Base-by-base conservation (phyloP, 176 grass and related monocot genomes). In the Avena atlantica region DNA sequence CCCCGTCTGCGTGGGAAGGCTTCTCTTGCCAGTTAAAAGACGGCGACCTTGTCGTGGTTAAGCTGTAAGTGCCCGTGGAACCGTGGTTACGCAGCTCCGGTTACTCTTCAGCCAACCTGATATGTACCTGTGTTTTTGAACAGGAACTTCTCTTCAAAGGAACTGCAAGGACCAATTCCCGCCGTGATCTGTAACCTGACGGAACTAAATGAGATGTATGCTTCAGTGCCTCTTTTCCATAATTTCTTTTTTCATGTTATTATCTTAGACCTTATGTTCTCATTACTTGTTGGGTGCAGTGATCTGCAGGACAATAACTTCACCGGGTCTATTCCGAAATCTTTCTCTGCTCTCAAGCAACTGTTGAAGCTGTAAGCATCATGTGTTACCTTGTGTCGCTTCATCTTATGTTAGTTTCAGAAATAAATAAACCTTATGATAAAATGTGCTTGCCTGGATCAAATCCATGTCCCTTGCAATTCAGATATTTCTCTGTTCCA, bases 281-380 rank as follows among this genome's bases (percentile, higher is more conserved):
- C 53, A 60, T 66, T 84, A 13, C 44, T 86, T 52, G 23, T 76
- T 76, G 52, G 12, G 13, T 55, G 55, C 79, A 94, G 93, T 80
- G 74, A 90, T 86, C 82, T 94, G 74, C 49, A 80, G 64, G 62
- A 88, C 76, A 94, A 92, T 80, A 94, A 94, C 78, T 92, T 94
- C 82, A 92, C 87, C 50, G 93, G 87, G 42, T 75, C 20, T 78
- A 76, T 94, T 86, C 90, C 88, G 12, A 83, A 77, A 84, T 90
- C 88, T 73, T 86, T 95, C 34, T 82, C 56, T 78, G 84, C 57
- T 71, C 88, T 95, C 70, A 70, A 23, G 48, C 74, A 84, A 59
- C 84, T 95, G 58, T 17, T 56, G 66, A 88, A 92, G 3, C 76
- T 95, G 90, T 95, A 90, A 88, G 90, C 79, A 70, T 51, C 79